A percentile compares a stretch with the other conserved stretches of the same genome.
phyloP scores from a whole-genome alignment of 1,284 basidiomycete species.

The Ceratobasidium sp. region DNA sequence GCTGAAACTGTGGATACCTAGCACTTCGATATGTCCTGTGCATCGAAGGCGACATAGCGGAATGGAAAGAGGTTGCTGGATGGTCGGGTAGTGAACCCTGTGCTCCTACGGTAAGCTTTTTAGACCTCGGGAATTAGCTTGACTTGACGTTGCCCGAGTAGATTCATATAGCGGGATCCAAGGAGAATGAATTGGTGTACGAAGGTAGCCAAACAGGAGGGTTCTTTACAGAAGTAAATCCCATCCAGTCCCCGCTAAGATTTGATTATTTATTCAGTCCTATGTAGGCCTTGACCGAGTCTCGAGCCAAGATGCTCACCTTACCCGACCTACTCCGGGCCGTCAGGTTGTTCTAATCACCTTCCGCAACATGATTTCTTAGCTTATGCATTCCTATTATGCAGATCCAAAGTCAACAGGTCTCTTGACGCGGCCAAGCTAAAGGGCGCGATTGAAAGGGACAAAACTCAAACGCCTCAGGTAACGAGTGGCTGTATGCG shows the following conservation, averaged over 20 bases:
- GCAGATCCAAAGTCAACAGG: not conserved
- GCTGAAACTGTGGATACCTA: not conserved
- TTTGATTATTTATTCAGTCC: not conserved
- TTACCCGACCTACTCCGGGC: not conserved
- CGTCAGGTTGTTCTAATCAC: not conserved
- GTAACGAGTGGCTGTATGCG: not conserved
- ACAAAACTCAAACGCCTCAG: not conserved
- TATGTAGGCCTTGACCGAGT: not conserved
- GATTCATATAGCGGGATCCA: not conserved
- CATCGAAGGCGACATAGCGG: not conserved
- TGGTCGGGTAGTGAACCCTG: not conserved
- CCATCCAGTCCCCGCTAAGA: not conserved
- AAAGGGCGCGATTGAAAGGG: not conserved
- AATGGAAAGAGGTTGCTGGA: not conserved
- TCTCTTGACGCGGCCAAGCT: not conserved
- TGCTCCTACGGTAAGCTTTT: not conserved
- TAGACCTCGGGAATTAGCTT: not conserved
- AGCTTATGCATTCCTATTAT: not conserved
- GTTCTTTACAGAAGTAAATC: not conserved
- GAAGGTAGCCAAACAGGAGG: not conserved
- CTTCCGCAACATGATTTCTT: not conserved
- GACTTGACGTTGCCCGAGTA: not conserved
- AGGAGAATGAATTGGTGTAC: not conserved
- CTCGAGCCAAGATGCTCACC: not conserved
- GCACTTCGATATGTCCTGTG: not conserved